Percentiles rank a stretch among this genome's conserved stretches.
Evolutionary conservation across 257 asterid species (phyloP).

Genomic region (Voacanga thouarsii): DNA sequence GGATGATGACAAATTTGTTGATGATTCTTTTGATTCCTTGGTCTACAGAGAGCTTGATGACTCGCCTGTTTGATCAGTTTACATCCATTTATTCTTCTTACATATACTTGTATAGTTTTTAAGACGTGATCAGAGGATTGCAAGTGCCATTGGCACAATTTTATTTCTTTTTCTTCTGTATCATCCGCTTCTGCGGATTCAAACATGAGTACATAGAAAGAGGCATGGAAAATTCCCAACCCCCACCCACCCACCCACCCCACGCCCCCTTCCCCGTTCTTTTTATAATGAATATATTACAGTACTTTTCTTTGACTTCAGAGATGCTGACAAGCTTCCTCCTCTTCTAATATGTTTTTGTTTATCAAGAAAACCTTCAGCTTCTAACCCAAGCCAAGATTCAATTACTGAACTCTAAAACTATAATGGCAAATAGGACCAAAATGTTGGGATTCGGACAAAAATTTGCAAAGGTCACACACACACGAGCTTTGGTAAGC

Average conservation of each 20-base stretch:
- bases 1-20: neutral
- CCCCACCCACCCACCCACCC: no score
- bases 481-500: no score
- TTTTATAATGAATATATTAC: neutral
- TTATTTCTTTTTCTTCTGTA: neutral
- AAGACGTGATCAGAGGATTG: neutral
- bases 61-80: conserved; percentile 9
- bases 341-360: neutral
- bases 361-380: no score
- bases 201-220: neutral
- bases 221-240: neutral
- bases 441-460: neutral
- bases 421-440: neutral
- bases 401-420: neutral
- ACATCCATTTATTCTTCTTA: neutral
- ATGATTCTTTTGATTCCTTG: conserved; percentile 12
- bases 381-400: no score
- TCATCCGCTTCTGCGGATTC: neutral
- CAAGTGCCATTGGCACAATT: neutral
- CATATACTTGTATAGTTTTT: neutral
- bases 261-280: neutral
- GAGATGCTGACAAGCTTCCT: no score
- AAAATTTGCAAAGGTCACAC: neutral
- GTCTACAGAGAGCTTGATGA: conserved; percentile 12
- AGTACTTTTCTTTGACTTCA: neutral